Evolutionary conservation across 306 rosid species (phyloP).

Genomic region (Neltuma alba): DNA sequence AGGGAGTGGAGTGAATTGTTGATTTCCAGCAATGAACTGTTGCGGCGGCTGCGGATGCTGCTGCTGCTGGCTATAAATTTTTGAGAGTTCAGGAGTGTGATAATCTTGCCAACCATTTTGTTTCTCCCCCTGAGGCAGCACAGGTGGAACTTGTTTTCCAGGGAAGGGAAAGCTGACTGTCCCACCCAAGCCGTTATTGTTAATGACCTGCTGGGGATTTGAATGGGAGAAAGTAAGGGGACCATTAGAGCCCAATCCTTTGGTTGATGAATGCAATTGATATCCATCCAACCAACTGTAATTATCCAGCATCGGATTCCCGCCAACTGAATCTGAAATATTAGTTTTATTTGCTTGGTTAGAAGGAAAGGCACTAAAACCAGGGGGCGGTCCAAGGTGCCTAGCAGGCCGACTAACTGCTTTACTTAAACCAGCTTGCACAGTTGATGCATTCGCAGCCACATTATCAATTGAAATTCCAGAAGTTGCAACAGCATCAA

Average conservation of each 20-base stretch:
- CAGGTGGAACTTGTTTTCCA: slow-evolving; percentile 77
- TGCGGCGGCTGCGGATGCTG: slow-evolving; percentile 67
- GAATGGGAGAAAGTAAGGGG: slow-evolving; percentile 46
- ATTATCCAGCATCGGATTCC: slow-evolving; percentile 75
- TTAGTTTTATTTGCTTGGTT: slow-evolving; percentile 59
- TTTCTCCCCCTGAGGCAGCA: slow-evolving; percentile 53
- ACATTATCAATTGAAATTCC: slow-evolving; percentile 44
- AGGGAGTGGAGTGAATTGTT: slow-evolving; percentile 59
- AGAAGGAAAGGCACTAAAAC: slow-evolving; percentile 68
- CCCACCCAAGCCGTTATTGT: slow-evolving; percentile 55
- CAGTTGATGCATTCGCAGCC: slow-evolving; percentile 40
- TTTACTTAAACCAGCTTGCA: slow-evolving; percentile 53
- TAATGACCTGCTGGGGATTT: slow-evolving; percentile 48
- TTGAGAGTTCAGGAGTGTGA: slow-evolving; percentile 57
- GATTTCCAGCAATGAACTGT: slow-evolving; percentile 64
- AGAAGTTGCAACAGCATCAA: slow-evolving; percentile 49
- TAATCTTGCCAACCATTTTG: slow-evolving; percentile 80
- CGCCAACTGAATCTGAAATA: slow-evolving; percentile 52
- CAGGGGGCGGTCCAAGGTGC: slow-evolving; percentile 97
- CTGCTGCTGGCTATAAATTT: slow-evolving; percentile 68
- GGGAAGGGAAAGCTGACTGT: slow-evolving; percentile 78
- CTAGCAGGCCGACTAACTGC: slow-evolving; percentile 81
- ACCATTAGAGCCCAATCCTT: slow-evolving; percentile 48
- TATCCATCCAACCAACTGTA: slow-evolving; percentile 99
- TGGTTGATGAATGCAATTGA: slow-evolving; percentile 69